phyloP scores from a whole-genome alignment of 2,329 filamentous ascomycete species.

The Akanthomyces muscarius region DNA sequence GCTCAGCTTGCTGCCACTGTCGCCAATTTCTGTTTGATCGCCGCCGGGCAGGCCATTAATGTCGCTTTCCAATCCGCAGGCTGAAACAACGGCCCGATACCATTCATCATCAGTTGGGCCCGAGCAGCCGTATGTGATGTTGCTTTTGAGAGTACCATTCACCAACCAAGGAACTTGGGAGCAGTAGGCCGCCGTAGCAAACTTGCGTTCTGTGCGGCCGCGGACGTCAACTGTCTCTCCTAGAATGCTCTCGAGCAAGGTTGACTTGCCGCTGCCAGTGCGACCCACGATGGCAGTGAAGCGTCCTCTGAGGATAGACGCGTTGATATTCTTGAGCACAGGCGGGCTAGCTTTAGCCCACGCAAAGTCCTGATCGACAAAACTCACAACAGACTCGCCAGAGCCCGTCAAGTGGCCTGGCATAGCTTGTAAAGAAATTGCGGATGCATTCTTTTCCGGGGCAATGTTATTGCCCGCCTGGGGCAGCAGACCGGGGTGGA shows the following conservation, averaged over 20 bases:
- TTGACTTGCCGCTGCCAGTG: conserved; percentile 22
- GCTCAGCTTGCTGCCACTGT: conserved; percentile 19
- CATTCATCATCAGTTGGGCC: conserved; percentile 13
- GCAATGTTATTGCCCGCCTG: no score
- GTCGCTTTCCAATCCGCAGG: conserved; percentile 19
- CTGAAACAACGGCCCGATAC: conserved; percentile 18
- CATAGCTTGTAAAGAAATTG: neutral
- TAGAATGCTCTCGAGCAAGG: conserved; percentile 18
- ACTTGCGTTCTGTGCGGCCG: neutral
- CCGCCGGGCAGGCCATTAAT: conserved; percentile 17
- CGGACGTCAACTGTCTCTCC: conserved; percentile 12
- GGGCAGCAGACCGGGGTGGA: neutral
- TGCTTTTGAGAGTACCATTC: conserved; percentile 18
- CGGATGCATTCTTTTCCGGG: neutral
- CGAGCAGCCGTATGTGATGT: conserved; percentile 15
- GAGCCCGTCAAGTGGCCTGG: neutral
- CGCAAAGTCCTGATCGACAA: neutral
- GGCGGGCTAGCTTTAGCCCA: neutral
- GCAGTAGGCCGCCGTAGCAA: conserved; percentile 19
- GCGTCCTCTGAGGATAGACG: neutral
- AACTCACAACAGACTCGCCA: neutral
- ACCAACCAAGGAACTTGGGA: conserved; percentile 21
- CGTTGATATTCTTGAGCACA: neutral
- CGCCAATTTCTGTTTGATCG: conserved; percentile 13
- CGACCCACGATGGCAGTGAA: conserved; percentile 10